A percentile compares a stretch with the other conserved stretches of the same genome.
Evolutionary conservation across 495 filamentous ascomycete species (phyloP).

Genomic region (Tuber borchii): DNA sequence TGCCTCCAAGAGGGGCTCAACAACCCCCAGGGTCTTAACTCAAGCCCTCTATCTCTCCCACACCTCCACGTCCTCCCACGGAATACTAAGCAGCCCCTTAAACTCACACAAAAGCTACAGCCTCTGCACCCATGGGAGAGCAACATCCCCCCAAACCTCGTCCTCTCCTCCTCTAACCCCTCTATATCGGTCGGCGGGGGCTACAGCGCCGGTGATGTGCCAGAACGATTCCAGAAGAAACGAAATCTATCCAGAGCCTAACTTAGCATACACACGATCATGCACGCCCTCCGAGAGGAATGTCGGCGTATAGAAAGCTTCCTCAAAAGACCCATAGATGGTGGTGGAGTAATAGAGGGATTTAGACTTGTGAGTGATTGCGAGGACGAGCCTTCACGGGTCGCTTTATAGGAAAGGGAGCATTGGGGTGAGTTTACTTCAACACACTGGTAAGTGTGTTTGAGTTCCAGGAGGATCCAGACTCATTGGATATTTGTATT

Average conservation of each 20-base stretch:
- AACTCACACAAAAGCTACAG: constrained; percentile 59
- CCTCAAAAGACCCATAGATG: constrained; percentile 64
- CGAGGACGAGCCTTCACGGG: constrained; percentile 64
- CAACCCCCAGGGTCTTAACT: constrained; percentile 51
- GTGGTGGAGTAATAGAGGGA: constrained; percentile 63
- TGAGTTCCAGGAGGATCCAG: constrained; percentile 64
- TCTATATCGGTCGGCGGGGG: constrained; percentile 42
- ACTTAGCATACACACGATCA: constrained; percentile 52
- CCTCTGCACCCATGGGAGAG: constrained; percentile 40
- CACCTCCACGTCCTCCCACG: constrained; percentile 49
- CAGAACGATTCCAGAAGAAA: constrained; percentile 57
- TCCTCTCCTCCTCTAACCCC: constrained; percentile 44
- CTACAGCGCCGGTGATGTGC: constrained; percentile 61
- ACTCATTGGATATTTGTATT: constrained; percentile 52
- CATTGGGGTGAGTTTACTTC: constrained; percentile 63
- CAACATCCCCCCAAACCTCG: constrained; percentile 49
- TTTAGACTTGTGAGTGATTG: constrained; percentile 50
- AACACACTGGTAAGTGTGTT: constrained; percentile 62
- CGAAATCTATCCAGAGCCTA: constrained; percentile 66
- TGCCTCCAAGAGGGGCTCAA: constrained; percentile 56
- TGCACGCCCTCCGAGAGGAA: constrained; percentile 56
- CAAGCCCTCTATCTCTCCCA: constrained; percentile 60
- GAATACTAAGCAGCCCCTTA: constrained; percentile 59
- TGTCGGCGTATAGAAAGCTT: constrained; percentile 51
- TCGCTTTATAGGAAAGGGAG: constrained; percentile 58